Evolutionary conservation across 1,284 basidiomycete species (phyloP).

Genomic region (Sutorius eximius): DNA sequence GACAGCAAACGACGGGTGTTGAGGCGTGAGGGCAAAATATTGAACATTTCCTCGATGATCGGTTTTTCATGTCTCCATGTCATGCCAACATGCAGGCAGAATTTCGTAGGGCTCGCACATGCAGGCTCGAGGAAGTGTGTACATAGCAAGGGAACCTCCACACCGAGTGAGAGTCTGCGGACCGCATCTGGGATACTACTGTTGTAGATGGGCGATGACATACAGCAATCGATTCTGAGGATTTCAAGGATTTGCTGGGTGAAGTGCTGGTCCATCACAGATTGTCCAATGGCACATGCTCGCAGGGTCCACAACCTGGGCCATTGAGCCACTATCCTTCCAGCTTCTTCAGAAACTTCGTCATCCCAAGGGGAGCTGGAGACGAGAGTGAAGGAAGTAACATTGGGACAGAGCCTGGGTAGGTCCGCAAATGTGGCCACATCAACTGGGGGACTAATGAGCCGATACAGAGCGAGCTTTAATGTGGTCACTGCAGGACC

Average conservation of each 20-base stretch:
- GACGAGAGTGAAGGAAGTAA: constrained; percentile 13
- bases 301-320: constrained; percentile 3
- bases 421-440: constrained; percentile 8
- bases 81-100: constrained; percentile 6
- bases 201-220: background rate
- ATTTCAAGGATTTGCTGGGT: background rate
- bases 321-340: constrained; percentile 17
- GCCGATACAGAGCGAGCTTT: constrained; percentile 8
- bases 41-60: constrained; percentile 1
- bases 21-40: constrained; percentile 8
- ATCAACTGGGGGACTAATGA: constrained; percentile 1
- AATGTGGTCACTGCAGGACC: constrained; percentile 9
- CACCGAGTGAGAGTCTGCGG: constrained; percentile 4
- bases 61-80: background rate
- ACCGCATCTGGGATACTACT: constrained; percentile 8
- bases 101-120: constrained; percentile 10
- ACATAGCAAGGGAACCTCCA: background rate
- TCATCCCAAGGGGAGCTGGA: constrained; percentile 4
- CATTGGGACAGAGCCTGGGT: constrained; percentile 15
- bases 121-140: constrained; percentile 1
- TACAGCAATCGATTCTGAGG: constrained; percentile 6
- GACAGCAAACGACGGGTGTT: constrained; percentile 8
- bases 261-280: constrained; percentile 11
- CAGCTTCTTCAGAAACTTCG: constrained; percentile 3
- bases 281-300: constrained; percentile 7